phyloP scores from a whole-genome alignment of 2,329 filamentous ascomycete species.

The Penicillium sp. region DNA sequence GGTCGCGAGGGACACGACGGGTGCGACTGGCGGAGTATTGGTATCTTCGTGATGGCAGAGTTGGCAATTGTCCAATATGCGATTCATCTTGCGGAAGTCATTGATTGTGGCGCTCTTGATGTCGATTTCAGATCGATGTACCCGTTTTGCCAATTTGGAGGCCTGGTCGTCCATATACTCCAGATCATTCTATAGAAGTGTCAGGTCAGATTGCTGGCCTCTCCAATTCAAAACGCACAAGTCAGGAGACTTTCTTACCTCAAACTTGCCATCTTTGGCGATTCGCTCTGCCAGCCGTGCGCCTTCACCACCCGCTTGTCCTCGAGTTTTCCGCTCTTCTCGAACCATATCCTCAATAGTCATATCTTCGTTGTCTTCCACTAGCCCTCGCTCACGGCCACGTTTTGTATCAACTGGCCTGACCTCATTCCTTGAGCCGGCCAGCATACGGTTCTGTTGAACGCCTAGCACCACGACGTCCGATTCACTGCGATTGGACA shows the following conservation, averaged over 20 bases:
- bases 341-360: constrained; percentile 94
- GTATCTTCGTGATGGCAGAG: constrained; percentile 91
- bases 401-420: constrained; percentile 76
- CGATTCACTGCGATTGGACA: constrained; percentile 58
- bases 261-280: constrained; percentile 87
- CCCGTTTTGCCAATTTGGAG: constrained; percentile 78
- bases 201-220: constrained; percentile 18
- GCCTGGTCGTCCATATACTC: constrained; percentile 99
- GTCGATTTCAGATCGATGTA: constrained; percentile 84
- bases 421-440: constrained; percentile 73
- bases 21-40: constrained; percentile 74
- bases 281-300: constrained; percentile 86
- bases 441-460: constrained; percentile 88
- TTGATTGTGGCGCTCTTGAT: constrained; percentile 83
- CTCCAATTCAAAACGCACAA: neutral
- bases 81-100: constrained; percentile 88
- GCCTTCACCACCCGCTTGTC: constrained; percentile 76
- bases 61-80: constrained; percentile 81
- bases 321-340: constrained; percentile 84
- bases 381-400: constrained; percentile 78
- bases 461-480: constrained; percentile 78
- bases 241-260: constrained; percentile 48
- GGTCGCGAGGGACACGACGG: constrained; percentile 81
- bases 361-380: constrained; percentile 95
- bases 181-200: constrained; percentile 65